Evolutionary conservation across 73 alveolate genomes (phyloP), one percentile per base, ranked within the genome.

Genomic region (Paramecium bursaria): DNA sequence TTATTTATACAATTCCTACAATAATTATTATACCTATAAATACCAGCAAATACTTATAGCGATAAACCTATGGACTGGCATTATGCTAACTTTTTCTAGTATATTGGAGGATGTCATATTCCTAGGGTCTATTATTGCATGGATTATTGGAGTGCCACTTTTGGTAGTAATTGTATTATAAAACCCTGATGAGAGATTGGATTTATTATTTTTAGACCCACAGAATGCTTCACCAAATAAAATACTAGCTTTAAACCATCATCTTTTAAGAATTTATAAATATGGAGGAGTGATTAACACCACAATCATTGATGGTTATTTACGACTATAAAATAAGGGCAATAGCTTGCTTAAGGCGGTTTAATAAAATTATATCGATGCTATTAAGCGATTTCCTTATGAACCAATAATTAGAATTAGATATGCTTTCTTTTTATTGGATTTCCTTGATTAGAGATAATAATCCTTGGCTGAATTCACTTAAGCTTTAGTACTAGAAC

Each of bases 141-240:
- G 82, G 82, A 13, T 67, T 1, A 39, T 67, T 19, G 82, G 82
- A 1, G 44, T 67, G 10, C 82, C 82, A 21, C 19, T 67, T 39
- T 67, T 67, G 13, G 21, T 67, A 7, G 22, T 67, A 3, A 67
- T 67, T 7, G 55, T 39, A 1, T 19, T 67, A 1, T 21, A 67
- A 67, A 67, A 67, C n/a, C 82, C 82, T 2, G 82, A 67, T 6
- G 82, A 67, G 44, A 31, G 60, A 39, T 25, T 35, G 5, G 82
- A 67, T 14, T 67, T 67, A 42, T 42, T 67, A 15, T 19, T 67
- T 4, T 67, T 67, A 21, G 82, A 67, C 44, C 33, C 26, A 39
- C 3, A 1, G 30, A 67, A 67, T 39, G 82, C 50, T 25, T 39
- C 53, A 33, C 19, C 25, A 33, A 33, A 3, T 67, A 9, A 67